A percentile compares a stretch with the other conserved stretches of the same genome.
Conservation (phyloP, 257 asterid genomes). For the Agastache rugosa region DNA sequence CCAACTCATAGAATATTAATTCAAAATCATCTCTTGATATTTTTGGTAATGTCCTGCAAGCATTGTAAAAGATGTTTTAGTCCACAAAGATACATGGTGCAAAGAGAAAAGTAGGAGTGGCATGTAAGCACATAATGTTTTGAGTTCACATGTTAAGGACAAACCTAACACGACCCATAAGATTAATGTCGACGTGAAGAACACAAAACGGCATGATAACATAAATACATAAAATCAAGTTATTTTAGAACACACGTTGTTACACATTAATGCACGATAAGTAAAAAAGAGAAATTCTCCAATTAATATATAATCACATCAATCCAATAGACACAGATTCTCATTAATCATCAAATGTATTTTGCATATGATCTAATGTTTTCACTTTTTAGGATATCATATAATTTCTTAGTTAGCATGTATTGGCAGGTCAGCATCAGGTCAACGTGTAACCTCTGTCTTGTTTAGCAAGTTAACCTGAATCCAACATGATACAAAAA, state of each 20-base stretch:
- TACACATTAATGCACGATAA: not conserved
- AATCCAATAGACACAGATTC: too few species aligned
- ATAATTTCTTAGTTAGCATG: too few species aligned
- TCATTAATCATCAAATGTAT: too few species aligned
- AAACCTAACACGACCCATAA: not conserved
- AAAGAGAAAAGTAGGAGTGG: slow-evolving; percentile 9
- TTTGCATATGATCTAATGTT: too few species aligned
- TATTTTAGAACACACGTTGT: not conserved
- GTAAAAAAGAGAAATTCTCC: not conserved
- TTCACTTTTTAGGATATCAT: too few species aligned
- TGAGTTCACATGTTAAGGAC: not conserved
- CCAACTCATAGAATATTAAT: slow-evolving; percentile 84
- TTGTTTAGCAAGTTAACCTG: too few species aligned
- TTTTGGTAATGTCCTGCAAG: slow-evolving; percentile 82
- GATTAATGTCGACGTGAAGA: not conserved
- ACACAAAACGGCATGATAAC: not conserved
- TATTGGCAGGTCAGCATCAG: too few species aligned
- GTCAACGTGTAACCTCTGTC: too few species aligned
- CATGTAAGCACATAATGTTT: not conserved
- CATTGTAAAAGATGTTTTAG: slow-evolving; percentile 33
- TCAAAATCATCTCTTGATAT: slow-evolving; percentile 94
- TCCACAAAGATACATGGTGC: slow-evolving; percentile 28
- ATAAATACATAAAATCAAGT: not conserved
- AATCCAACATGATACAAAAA: too few species aligned
- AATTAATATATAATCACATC: too few species aligned